These are phyloP conservation scores for Metschnikowia shivogae DNA, from an alignment of 805 yeast genomes.

Conservation along the genomic window DNA sequence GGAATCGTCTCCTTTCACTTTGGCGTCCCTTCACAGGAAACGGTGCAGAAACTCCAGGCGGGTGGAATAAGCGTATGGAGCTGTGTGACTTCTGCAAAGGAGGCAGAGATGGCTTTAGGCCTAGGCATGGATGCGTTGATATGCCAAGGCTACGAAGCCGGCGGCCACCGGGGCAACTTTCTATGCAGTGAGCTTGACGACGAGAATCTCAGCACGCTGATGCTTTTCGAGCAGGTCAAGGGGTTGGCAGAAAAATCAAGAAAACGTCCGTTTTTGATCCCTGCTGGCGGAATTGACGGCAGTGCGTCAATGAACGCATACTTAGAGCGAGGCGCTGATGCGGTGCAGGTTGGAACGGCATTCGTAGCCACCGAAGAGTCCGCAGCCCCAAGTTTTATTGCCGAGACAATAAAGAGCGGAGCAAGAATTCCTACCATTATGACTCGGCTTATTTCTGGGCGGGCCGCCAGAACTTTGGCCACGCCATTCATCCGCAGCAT, in stretches of 20 bases:
- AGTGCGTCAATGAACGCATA: conserved; percentile 26
- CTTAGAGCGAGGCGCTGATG: conserved; percentile 43
- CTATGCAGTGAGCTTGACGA: conserved; percentile 24
- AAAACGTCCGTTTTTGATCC: conserved; percentile 33
- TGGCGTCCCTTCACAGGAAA: conserved; percentile 37
- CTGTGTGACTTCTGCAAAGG: conserved; percentile 44
- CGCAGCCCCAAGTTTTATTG: conserved; percentile 18
- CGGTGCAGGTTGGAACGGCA: conserved; percentile 54
- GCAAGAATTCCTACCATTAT: conserved; percentile 23
- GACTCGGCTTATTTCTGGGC: conserved; percentile 36
- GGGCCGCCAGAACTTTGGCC: conserved; percentile 32
- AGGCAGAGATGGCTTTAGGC: conserved; percentile 30
- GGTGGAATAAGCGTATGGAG: conserved; percentile 42
- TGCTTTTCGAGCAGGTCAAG: conserved; percentile 23
- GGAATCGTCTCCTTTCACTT: conserved; percentile 51
- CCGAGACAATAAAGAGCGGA: conserved; percentile 6
- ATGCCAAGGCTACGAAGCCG: conserved; percentile 60
- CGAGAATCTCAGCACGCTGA: conserved; percentile 32
- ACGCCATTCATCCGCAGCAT: conserved; percentile 33
- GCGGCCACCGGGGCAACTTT: conserved; percentile 59
- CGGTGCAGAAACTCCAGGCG: conserved; percentile 31
- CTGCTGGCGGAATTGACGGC: conserved; percentile 52
- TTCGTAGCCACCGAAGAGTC: conserved; percentile 40
- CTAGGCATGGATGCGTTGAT: conserved; percentile 45
- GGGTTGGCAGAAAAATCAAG: not conserved